A percentile compares a stretch with the other conserved stretches of the same genome.
phyloP scores from a whole-genome alignment of 2,329 filamentous ascomycete species.

The Kalmusia sp. region DNA sequence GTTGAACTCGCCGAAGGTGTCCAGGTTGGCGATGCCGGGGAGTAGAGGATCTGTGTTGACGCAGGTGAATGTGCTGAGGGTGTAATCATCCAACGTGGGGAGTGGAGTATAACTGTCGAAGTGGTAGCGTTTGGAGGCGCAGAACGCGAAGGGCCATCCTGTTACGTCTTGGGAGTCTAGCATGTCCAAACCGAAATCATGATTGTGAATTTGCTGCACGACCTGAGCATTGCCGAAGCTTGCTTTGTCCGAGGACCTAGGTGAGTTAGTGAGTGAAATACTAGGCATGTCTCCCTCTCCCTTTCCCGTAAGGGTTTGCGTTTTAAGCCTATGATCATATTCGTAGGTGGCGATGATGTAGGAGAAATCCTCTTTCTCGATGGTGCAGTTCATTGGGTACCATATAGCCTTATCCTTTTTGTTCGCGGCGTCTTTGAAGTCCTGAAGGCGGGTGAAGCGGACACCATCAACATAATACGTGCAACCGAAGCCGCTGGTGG shows the following conservation, averaged over 20 bases:
- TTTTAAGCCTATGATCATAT: background rate
- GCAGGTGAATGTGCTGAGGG: background rate
- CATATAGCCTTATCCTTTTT: background rate
- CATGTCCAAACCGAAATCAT: background rate
- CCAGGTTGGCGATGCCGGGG: background rate
- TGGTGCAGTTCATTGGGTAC: background rate
- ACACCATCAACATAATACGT: background rate
- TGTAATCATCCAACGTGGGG: background rate
- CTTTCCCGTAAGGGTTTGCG: background rate
- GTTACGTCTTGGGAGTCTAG: background rate
- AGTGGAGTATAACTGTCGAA: background rate
- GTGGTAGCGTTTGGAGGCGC: background rate
- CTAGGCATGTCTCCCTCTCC: background rate
- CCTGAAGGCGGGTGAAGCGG: background rate
- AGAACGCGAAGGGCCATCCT: background rate
- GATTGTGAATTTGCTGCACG: background rate
- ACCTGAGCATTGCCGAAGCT: background rate
- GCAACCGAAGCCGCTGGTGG: background rate
- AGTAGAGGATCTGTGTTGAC: background rate
- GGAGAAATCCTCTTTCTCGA: background rate
- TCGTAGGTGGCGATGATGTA: background rate
- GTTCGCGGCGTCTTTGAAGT: background rate
- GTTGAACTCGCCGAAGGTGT: background rate
- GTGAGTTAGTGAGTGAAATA: background rate
- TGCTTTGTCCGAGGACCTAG: background rate